Conservation (phyloP, 768 basidiomycete genomes). For the Lactarius trivialis region DNA sequence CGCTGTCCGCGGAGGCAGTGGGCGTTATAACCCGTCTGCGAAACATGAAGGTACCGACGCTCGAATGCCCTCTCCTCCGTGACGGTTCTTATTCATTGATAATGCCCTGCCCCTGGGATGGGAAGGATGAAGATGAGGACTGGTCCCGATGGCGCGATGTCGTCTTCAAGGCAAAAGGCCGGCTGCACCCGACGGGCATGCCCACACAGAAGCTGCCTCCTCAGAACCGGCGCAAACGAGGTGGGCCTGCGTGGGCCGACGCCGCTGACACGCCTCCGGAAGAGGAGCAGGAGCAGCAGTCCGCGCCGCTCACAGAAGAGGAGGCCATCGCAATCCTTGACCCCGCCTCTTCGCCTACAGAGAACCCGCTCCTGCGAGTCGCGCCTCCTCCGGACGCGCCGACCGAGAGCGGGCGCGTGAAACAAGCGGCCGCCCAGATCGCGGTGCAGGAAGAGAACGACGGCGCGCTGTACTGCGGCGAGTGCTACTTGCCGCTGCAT, state of each 20-base stretch:
- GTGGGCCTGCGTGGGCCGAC: slow-evolving; percentile 37
- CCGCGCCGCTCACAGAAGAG: slow-evolving; percentile 38
- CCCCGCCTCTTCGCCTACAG: slow-evolving; percentile 9
- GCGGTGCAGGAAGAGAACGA: slow-evolving; percentile 27
- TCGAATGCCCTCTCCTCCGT: slow-evolving; percentile 2
- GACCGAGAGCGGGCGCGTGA: slow-evolving; percentile 26
- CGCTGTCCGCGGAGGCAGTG: slow-evolving; percentile 70
- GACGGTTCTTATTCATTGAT: slow-evolving; percentile 1
- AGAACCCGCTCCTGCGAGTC: slow-evolving; percentile 11
- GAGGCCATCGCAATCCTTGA: slow-evolving; percentile 41
- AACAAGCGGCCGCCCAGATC: slow-evolving; percentile 28
- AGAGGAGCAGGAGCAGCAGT: not conserved
- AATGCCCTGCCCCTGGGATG: not conserved
- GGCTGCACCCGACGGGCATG: slow-evolving; percentile 36
- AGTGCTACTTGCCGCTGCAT: slow-evolving; percentile 88
- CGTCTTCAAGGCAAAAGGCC: slow-evolving; percentile 69
- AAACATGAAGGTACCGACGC: slow-evolving; percentile 55
- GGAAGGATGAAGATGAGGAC: slow-evolving; percentile 78
- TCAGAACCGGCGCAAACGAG: slow-evolving; percentile 52
- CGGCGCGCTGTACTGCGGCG: slow-evolving; percentile 62
- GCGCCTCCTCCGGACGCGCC: slow-evolving; percentile 29
- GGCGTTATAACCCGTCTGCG: slow-evolving; percentile 70
- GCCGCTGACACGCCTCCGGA: not conserved
- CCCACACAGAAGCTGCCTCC: slow-evolving; percentile 49
- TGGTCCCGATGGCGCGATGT: slow-evolving; percentile 87